phyloP scores from a whole-genome alignment of 2,329 filamentous ascomycete species.

The Sclerotiophoma versabilis region DNA sequence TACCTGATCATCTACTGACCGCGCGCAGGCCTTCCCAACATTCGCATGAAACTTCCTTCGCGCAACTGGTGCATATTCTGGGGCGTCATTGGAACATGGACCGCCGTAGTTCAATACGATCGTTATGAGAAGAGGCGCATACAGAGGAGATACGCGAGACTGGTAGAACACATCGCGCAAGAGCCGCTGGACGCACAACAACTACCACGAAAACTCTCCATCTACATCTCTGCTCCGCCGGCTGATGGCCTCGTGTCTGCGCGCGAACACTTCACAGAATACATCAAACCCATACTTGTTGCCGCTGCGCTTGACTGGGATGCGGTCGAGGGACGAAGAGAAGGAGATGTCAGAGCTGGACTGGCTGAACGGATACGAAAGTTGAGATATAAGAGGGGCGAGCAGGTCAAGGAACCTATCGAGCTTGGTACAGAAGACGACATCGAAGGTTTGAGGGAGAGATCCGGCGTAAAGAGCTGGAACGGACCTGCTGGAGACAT shows the following conservation, averaged over 20 bases:
- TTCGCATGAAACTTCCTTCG: constrained; percentile 85
- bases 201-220: constrained; percentile 82
- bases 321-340: constrained; percentile 87
- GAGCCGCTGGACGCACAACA: constrained; percentile 76
- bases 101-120: constrained; percentile 87
- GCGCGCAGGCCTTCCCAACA: constrained; percentile 75
- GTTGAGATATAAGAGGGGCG: constrained; percentile 65
- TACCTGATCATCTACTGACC: constrained; percentile 16
- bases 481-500: constrained; percentile 81
- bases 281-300: constrained; percentile 90
- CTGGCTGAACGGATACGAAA: constrained; percentile 85
- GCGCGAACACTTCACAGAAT: constrained; percentile 96
- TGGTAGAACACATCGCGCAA: constrained; percentile 83
- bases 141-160: constrained; percentile 83
- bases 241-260: constrained; percentile 82
- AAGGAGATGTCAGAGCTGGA: constrained; percentile 90
- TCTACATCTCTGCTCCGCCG: constrained; percentile 86
- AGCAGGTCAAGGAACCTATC: constrained; percentile 54
- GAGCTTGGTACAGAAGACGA: constrained; percentile 63
- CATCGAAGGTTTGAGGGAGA: constrained; percentile 68
- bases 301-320: constrained; percentile 94
- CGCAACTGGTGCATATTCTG: constrained; percentile 99
- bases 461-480: constrained; percentile 73
- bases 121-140: constrained; percentile 85
- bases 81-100: constrained; percentile 77